phyloP scores from a whole-genome alignment of 2,329 filamentous ascomycete genomes.

The Cladosporium sp. region DNA sequence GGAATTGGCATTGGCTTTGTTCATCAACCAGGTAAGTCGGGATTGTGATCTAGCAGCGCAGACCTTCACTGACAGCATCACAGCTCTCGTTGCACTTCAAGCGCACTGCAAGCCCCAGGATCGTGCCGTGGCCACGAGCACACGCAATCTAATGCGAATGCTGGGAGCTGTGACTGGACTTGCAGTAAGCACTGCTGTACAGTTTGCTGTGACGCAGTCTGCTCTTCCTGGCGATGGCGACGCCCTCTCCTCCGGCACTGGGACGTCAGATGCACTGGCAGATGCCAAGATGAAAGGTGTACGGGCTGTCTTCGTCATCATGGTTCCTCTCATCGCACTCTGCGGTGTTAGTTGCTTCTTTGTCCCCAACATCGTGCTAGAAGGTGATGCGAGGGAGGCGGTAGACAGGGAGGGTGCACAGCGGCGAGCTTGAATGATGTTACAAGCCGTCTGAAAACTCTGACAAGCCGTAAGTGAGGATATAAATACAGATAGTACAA shows the following conservation, averaged over 20 bases:
- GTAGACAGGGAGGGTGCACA: not conserved
- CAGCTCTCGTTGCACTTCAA: conserved; percentile 17
- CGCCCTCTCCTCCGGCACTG: not conserved
- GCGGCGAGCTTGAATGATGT: not conserved
- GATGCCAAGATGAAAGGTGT: conserved; percentile 18
- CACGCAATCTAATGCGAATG: conserved; percentile 17
- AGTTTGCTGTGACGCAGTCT: conserved; percentile 10
- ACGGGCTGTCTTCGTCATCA: conserved; percentile 16
- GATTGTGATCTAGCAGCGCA: not conserved
- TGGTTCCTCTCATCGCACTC: conserved; percentile 10
- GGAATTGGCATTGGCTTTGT: conserved; percentile 14
- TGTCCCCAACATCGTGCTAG: conserved; percentile 1
- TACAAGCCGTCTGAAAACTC: not conserved
- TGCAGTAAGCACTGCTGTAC: conserved; percentile 14
- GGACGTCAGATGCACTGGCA: not conserved
- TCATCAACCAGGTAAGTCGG: conserved; percentile 9
- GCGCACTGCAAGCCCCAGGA: conserved; percentile 15
- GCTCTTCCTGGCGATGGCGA: not conserved
- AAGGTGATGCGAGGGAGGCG: conserved; percentile 4
- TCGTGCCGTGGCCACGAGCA: conserved; percentile 6
- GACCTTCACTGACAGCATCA: not conserved
- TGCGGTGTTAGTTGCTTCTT: conserved; percentile 16
- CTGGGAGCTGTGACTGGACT: conserved; percentile 16
- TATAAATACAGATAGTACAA: conserved; percentile 8
- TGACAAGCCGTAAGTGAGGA: not conserved